A percentile compares a stretch with the other conserved stretches of the same genome.
Conservation (phyloP, 2,329 filamentous ascomycete genomes). For the Peltaster fructicola region DNA sequence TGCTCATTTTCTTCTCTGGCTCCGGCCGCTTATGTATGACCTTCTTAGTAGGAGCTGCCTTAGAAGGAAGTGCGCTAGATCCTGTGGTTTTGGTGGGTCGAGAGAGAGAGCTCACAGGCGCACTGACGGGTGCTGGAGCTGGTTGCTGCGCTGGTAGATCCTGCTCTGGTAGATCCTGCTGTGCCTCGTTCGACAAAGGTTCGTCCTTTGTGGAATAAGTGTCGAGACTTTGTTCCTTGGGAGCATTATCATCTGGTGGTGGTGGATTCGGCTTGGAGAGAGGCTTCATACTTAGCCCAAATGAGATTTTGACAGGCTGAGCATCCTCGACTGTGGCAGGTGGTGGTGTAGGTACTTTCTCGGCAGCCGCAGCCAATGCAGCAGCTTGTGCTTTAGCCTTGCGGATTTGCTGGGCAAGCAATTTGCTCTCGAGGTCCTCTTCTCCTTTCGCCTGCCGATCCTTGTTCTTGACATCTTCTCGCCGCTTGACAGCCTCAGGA, state of each 20-base stretch:
- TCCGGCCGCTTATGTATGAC: constrained; percentile 22
- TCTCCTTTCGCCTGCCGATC: constrained; percentile 81
- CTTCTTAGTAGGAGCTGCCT: constrained; percentile 9
- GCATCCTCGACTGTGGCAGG: constrained; percentile 17
- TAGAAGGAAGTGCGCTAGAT: too few species aligned
- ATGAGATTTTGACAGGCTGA: constrained; percentile 19
- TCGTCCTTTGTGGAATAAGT: too few species aligned
- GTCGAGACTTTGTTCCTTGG: too few species aligned
- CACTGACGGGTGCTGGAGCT: too few species aligned
- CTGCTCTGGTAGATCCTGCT: constrained; percentile 1
- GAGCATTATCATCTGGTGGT: constrained; percentile 6
- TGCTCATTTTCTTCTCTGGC: constrained; percentile 67
- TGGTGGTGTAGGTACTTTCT: constrained; percentile 5
- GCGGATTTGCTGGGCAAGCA: constrained; percentile 70
- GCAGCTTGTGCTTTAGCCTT: constrained; percentile 43
- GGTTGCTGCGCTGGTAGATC: constrained; percentile 2
- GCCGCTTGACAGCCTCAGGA: constrained; percentile 61
- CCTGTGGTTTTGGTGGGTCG: too few species aligned
- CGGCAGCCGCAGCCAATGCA: constrained; percentile 20
- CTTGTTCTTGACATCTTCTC: constrained; percentile 66
- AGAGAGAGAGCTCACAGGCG: too few species aligned
- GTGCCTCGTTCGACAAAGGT: too few species aligned
- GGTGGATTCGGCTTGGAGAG: constrained; percentile 7
- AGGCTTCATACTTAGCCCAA: constrained; percentile 16
- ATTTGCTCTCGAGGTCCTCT: constrained; percentile 69